These are phyloP conservation scores for Cryomyces minteri DNA, from an alignment of 495 filamentous ascomycete species.

Conservation along the genomic window DNA sequence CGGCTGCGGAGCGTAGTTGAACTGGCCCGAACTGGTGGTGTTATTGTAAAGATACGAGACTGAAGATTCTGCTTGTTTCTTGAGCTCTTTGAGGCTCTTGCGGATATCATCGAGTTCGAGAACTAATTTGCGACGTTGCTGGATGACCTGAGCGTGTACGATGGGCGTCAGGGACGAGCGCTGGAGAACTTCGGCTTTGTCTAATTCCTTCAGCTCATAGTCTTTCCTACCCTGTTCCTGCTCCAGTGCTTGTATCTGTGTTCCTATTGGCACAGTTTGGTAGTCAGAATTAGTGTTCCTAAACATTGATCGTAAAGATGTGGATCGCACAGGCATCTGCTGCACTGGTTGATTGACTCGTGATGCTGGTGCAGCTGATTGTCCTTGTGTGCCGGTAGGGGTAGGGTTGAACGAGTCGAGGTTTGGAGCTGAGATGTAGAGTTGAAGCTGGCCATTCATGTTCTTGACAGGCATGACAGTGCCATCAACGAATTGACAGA, in stretches of 20 bases:
- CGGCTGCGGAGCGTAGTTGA: too few species aligned
- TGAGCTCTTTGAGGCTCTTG: slow-evolving; percentile 8
- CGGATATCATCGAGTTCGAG: slow-evolving; percentile 11
- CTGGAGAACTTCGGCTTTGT: slow-evolving; percentile 13
- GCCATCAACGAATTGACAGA: slow-evolving; percentile 11
- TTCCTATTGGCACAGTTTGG: too few species aligned
- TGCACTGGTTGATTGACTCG: background rate
- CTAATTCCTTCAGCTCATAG: slow-evolving; percentile 10
- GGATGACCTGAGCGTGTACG: slow-evolving; percentile 6
- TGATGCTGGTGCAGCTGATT: background rate
- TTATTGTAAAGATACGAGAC: background rate
- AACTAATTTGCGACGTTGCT: slow-evolving; percentile 9
- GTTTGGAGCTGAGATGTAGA: slow-evolving; percentile 10
- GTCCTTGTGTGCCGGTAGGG: background rate
- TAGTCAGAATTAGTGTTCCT: background rate
- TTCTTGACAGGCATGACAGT: slow-evolving; percentile 8
- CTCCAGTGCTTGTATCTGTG: slow-evolving; percentile 10
- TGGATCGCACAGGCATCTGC: background rate
- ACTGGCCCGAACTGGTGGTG: too few species aligned
- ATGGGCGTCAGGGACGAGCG: slow-evolving; percentile 5
- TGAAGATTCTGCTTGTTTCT: background rate
- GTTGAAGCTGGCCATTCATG: slow-evolving; percentile 6
- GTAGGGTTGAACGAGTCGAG: slow-evolving; percentile 1
- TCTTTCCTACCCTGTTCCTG: slow-evolving; percentile 10
- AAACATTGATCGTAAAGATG: background rate